These are phyloP conservation scores for Zymoseptoria pseudotritici DNA, from an alignment of 2,329 filamentous ascomycete species.

Conservation along the genomic window DNA sequence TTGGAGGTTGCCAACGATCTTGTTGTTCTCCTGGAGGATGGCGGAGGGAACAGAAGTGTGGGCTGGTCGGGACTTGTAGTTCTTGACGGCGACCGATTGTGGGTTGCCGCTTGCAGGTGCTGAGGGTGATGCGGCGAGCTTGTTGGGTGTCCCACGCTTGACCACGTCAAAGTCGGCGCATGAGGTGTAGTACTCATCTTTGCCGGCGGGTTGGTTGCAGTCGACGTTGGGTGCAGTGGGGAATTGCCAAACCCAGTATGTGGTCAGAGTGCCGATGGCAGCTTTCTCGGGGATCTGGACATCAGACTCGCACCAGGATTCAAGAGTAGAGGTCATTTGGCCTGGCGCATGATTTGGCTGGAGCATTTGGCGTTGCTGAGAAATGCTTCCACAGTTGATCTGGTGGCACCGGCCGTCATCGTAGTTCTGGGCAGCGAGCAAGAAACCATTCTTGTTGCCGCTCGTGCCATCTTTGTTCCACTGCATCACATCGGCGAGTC, in stretches of 20 bases:
- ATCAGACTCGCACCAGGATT: slow-evolving; percentile 75
- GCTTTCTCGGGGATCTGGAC: slow-evolving; percentile 64
- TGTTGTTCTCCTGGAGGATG: slow-evolving; percentile 17
- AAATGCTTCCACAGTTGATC: slow-evolving; percentile 55
- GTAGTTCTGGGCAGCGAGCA: slow-evolving; percentile 71
- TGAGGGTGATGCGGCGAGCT: slow-evolving; percentile 7
- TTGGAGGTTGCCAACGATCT: slow-evolving; percentile 10
- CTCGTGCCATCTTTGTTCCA: slow-evolving; percentile 79
- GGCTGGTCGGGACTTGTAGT: slow-evolving; percentile 36
- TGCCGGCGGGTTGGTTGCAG: slow-evolving; percentile 39
- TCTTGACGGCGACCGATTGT: slow-evolving; percentile 32
- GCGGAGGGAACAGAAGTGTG: slow-evolving; percentile 25
- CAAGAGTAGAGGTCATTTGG: slow-evolving; percentile 35
- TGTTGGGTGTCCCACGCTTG: slow-evolving; percentile 25
- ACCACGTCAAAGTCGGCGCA: slow-evolving; percentile 50
- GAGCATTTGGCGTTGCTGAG: slow-evolving; percentile 49
- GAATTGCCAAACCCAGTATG: slow-evolving; percentile 99
- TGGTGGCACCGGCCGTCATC: slow-evolving; percentile 92
- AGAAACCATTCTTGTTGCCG: slow-evolving; percentile 67
- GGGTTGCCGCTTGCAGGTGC: slow-evolving; percentile 26
- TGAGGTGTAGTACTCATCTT: slow-evolving; percentile 53
- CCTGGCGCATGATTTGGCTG: slow-evolving; percentile 51
- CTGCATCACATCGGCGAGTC: slow-evolving; percentile 57
- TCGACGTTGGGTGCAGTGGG: slow-evolving; percentile 45
- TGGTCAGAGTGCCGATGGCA: slow-evolving; percentile 59